phyloP scores from a whole-genome alignment of 2,329 filamentous ascomycete genomes.

The Fusarium chaquense region DNA sequence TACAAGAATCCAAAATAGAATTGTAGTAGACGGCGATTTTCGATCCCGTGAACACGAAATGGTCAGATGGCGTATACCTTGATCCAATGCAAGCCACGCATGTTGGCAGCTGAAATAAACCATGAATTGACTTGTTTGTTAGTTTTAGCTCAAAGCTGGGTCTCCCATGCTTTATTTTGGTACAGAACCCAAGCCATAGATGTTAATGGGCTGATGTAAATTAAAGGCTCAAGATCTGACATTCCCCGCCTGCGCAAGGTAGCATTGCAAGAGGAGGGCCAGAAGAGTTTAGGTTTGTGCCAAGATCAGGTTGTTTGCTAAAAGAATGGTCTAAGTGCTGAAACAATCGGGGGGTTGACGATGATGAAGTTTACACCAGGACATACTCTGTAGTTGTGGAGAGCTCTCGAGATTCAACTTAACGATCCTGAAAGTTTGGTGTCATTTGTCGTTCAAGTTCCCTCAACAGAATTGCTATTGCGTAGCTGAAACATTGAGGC shows the following conservation, averaged over 20 bases:
- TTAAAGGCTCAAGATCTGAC: constrained; percentile 16
- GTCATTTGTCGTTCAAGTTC: not conserved
- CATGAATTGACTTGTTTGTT: constrained; percentile 9
- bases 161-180: constrained; percentile 29
- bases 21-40: constrained; percentile 15
- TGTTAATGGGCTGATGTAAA: constrained; percentile 44
- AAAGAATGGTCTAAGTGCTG: not conserved
- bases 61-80: constrained; percentile 23
- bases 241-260: constrained; percentile 10
- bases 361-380: not conserved
- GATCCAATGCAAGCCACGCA: constrained; percentile 11
- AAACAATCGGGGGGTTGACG: not conserved
- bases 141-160: not conserved
- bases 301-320: constrained; percentile 19
- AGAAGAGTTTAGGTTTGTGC: constrained; percentile 3
- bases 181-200: constrained; percentile 25
- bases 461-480: not conserved
- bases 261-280: constrained; percentile 16
- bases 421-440: not conserved
- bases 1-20: not conserved
- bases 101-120: constrained; percentile 14
- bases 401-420: constrained; percentile 3
- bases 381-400: not conserved
- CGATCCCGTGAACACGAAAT: constrained; percentile 22
- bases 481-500: constrained; percentile 36